These are phyloP conservation scores for Xylaria polymorpha DNA, from an alignment of 2,329 filamentous ascomycete species.

Conservation along the genomic window DNA sequence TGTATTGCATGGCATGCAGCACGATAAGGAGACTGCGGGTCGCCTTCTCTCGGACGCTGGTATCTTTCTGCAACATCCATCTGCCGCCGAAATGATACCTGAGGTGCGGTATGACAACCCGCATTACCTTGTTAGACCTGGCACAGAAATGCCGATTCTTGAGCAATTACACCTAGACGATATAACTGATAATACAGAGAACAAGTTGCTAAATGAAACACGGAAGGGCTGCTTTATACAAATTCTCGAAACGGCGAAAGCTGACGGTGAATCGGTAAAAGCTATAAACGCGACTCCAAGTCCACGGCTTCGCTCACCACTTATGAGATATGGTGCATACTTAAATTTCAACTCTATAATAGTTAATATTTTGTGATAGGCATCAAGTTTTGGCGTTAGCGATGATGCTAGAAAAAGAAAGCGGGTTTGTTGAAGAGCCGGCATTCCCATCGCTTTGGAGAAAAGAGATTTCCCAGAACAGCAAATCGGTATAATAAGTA, in stretches of 20 bases:
- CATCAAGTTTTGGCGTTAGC: conserved; percentile 26
- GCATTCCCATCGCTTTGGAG: conserved; percentile 25
- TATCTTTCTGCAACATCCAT: conserved; percentile 23
- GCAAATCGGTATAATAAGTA: neutral
- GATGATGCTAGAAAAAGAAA: conserved; percentile 29
- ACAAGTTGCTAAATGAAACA: neutral
- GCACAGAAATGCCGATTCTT: conserved; percentile 14
- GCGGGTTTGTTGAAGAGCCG: neutral
- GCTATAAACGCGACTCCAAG: neutral
- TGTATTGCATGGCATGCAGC: neutral
- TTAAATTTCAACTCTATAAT: neutral
- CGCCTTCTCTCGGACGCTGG: neutral
- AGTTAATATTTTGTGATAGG: conserved; percentile 1
- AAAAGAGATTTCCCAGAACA: neutral
- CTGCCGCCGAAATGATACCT: neutral
- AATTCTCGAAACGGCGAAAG: conserved; percentile 15
- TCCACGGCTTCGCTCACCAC: conserved; percentile 6
- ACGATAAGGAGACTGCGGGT: neutral
- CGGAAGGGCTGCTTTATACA: neutral
- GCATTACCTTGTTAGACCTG: conserved; percentile 17
- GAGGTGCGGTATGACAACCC: conserved; percentile 17
- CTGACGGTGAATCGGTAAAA: neutral
- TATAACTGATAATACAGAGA: no score
- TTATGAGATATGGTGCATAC: neutral
- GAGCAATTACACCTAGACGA: neutral